Conservation (phyloP, 106 monocot genomes). For the Ottelia alismoides region DNA sequence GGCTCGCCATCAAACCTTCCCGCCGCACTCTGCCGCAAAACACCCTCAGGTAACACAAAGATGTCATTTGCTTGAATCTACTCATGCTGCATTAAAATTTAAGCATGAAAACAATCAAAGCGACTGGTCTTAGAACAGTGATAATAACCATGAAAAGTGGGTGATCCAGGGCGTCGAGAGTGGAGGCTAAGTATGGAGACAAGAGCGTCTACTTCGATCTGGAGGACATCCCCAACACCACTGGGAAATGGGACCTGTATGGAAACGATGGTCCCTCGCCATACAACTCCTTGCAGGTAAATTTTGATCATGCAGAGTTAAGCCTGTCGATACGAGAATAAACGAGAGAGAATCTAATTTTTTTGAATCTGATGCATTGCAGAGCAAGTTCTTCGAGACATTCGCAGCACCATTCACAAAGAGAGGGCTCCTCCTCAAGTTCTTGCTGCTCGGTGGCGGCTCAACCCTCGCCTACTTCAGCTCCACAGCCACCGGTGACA, state of each 20-base stretch:
- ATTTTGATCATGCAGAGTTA: no score
- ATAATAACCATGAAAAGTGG: not conserved
- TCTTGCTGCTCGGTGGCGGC: conserved; percentile 67
- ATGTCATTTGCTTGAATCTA: not conserved
- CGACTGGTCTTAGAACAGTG: not conserved
- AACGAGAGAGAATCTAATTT: no score
- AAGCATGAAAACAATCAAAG: not conserved
- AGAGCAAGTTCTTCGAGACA: conserved; percentile 99
- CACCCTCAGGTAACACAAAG: conserved; percentile 6
- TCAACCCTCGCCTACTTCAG: conserved; percentile 61
- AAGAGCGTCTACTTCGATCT: no score
- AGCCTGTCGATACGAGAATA: no score
- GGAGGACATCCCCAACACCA: no score
- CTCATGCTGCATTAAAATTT: no score
- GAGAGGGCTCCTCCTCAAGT: conserved; percentile 88
- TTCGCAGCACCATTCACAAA: conserved; percentile 87
- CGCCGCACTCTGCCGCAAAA: conserved; percentile 4
- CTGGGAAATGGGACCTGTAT: no score
- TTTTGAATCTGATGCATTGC: no score
- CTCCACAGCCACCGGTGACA: conserved; percentile 51
- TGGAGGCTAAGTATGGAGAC: no score
- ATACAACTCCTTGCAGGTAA: no score
- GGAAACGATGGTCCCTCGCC: no score
- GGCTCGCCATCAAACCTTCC: conserved; percentile 10
- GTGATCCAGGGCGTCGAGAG: not conserved